Evolutionary conservation across 1,284 basidiomycete genomes (phyloP).

Genomic region (Trametes hirsuta): DNA sequence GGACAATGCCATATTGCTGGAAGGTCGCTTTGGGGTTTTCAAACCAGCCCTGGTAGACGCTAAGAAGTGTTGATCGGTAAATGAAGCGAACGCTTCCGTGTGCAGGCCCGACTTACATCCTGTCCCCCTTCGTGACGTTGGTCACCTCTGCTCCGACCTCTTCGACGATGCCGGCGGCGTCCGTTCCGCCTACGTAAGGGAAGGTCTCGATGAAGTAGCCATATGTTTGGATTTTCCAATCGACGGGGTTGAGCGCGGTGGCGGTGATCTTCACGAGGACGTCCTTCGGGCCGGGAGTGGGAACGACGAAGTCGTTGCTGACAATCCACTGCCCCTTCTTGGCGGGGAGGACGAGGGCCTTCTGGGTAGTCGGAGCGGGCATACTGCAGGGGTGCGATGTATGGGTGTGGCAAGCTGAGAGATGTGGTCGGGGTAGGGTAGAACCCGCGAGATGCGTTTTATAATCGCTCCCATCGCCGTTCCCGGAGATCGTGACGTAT

Average conservation of each 20-base stretch:
- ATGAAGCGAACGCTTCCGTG: no score
- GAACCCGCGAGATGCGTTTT: neutral
- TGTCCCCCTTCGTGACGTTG: conserved; percentile 48
- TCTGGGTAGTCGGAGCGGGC: conserved; percentile 9
- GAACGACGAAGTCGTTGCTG: conserved; percentile 1
- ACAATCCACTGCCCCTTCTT: conserved; percentile 17
- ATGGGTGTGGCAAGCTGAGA: neutral
- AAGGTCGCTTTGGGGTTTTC: conserved; percentile 29
- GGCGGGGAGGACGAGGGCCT: conserved; percentile 14
- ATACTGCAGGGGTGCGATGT: neutral
- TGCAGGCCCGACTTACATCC: conserved; percentile 39
- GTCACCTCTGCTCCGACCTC: conserved; percentile 47
- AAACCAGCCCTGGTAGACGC: conserved; percentile 31
- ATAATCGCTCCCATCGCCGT: neutral
- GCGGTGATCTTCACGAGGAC: conserved; percentile 40
- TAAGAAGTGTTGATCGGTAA: conserved; percentile 6
- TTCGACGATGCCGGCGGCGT: conserved; percentile 51
- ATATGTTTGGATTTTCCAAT: conserved; percentile 42
- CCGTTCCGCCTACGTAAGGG: conserved; percentile 48
- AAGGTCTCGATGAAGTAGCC: conserved; percentile 32
- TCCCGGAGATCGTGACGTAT: no score
- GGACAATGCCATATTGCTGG: conserved; percentile 38
- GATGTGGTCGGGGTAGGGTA: neutral
- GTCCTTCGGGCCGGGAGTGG: conserved; percentile 30
- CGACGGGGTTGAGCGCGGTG: conserved; percentile 41